A percentile compares a stretch with the other conserved stretches of the same genome.
phyloP scores from a whole-genome alignment of 2,329 filamentous ascomycete genomes.

The Fusarium algeriense region DNA sequence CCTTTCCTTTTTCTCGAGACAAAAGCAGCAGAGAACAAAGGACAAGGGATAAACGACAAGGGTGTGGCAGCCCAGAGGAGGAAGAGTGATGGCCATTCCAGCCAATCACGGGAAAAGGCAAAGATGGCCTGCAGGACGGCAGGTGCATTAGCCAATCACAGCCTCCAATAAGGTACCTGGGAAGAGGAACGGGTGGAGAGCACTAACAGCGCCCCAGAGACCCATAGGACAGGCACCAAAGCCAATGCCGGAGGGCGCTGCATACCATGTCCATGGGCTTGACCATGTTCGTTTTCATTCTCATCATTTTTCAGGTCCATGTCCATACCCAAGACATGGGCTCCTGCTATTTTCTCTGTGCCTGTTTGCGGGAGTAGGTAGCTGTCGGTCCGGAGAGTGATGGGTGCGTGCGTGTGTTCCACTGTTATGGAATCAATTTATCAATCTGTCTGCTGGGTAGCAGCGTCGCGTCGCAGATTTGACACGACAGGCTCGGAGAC shows the following conservation, averaged over 20 bases:
- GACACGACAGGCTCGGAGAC: neutral
- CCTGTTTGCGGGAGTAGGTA: slow-evolving; percentile 4
- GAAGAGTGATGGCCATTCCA: neutral
- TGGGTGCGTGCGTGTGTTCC: slow-evolving; percentile 2
- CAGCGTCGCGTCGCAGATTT: neutral
- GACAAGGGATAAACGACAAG: slow-evolving; percentile 3
- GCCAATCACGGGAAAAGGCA: slow-evolving; percentile 31
- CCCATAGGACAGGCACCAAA: slow-evolving; percentile 40
- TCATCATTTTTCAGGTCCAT: slow-evolving; percentile 19
- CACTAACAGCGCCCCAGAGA: slow-evolving; percentile 22
- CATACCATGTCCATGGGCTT: slow-evolving; percentile 33
- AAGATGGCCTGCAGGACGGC: slow-evolving; percentile 40
- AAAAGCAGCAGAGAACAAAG: slow-evolving; percentile 1
- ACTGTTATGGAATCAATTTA: slow-evolving; percentile 10
- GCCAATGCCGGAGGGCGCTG: slow-evolving; percentile 42
- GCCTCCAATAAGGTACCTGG: slow-evolving; percentile 19
- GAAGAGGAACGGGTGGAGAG: slow-evolving; percentile 36
- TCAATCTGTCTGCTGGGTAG: neutral
- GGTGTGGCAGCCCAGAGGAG: slow-evolving; percentile 10
- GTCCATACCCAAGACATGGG: slow-evolving; percentile 10
- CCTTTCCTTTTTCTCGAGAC: neutral
- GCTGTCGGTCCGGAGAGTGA: slow-evolving; percentile 2
- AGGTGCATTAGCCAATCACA: slow-evolving; percentile 22
- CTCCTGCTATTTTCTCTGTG: slow-evolving; percentile 8
- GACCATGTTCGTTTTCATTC: slow-evolving; percentile 24